Evolutionary conservation across 1,284 basidiomycete genomes (phyloP).

Genomic region (Gymnopus androsaceus): DNA sequence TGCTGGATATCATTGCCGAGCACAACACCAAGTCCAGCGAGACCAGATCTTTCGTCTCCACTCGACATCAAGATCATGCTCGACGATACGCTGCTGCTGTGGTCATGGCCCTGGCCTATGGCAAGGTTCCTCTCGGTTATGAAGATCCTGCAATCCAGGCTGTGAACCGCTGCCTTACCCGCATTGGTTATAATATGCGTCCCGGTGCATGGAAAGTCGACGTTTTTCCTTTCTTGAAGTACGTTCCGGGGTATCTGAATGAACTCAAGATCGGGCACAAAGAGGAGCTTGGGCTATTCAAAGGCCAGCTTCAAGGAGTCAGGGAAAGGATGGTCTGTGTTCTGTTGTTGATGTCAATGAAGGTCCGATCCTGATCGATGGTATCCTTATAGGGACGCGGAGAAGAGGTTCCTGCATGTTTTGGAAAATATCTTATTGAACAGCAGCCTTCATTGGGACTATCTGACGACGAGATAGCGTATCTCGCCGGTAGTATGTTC

Average conservation of each 20-base stretch:
- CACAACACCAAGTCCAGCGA: not conserved
- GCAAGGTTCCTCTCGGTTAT: slow-evolving; percentile 52
- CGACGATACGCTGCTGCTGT: slow-evolving; percentile 58
- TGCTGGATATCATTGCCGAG: slow-evolving; percentile 39
- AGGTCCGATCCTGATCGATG: not conserved
- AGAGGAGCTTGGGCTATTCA: slow-evolving; percentile 18
- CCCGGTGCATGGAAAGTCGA: slow-evolving; percentile 64
- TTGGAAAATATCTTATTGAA: slow-evolving; percentile 58
- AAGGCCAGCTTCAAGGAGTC: slow-evolving; percentile 16
- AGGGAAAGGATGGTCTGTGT: slow-evolving; percentile 14
- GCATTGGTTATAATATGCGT: slow-evolving; percentile 50
- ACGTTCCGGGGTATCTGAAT: slow-evolving; percentile 59
- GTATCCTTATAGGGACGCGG: slow-evolving; percentile 23
- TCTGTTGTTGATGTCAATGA: not conserved
- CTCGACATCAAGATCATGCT: slow-evolving; percentile 34
- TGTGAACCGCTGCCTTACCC: slow-evolving; percentile 48
- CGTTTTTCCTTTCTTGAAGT: slow-evolving; percentile 54
- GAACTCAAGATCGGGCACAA: slow-evolving; percentile 50
- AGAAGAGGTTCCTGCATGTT: slow-evolving; percentile 44
- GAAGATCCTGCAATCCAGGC: slow-evolving; percentile 58
- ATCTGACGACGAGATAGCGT: slow-evolving; percentile 56
- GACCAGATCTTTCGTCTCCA: slow-evolving; percentile 23
- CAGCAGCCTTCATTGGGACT: slow-evolving; percentile 50
- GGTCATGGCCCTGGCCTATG: slow-evolving; percentile 68
- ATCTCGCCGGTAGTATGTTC: slow-evolving; percentile 65